Conservation (phyloP, 805 yeast genomes). For the Lipomyces kockii region DNA sequence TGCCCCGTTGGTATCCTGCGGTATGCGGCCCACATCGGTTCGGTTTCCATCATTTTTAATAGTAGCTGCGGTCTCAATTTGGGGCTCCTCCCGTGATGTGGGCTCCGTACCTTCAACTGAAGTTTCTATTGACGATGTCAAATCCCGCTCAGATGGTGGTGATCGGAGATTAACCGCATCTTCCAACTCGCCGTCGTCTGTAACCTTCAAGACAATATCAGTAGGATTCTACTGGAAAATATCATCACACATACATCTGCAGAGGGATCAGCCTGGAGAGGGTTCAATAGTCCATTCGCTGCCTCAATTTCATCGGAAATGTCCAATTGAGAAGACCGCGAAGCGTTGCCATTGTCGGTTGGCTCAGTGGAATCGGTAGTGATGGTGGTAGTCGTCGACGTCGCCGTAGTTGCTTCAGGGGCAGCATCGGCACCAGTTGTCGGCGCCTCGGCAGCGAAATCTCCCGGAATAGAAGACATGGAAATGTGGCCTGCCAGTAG, state of each 20-base stretch:
- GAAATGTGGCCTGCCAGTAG: neutral
- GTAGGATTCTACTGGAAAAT: neutral
- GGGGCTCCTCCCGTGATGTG: constrained; percentile 6
- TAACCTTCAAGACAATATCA: neutral
- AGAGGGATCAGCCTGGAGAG: constrained; percentile 5
- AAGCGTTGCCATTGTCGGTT: neutral
- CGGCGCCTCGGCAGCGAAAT: constrained; percentile 6
- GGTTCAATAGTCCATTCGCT: constrained; percentile 10
- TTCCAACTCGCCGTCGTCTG: constrained; percentile 27
- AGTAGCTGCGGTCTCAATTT: neutral
- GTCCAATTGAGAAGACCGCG: constrained; percentile 8
- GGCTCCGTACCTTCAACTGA: neutral
- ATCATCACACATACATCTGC: constrained; percentile 13
- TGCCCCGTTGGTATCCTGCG: neutral
- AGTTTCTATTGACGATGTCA: constrained; percentile 10
- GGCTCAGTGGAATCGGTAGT: neutral
- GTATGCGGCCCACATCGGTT: neutral
- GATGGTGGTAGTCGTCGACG: neutral
- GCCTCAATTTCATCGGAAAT: constrained; percentile 7
- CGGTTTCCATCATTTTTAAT: neutral
- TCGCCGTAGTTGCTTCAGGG: neutral
- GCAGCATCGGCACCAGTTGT: neutral
- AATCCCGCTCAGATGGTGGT: constrained; percentile 21
- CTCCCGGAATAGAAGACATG: constrained; percentile 15
- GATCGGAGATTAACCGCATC: constrained; percentile 20